These are phyloP conservation scores for Biscogniauxia sp. DNA, from an alignment of 2,329 filamentous ascomycete species.

Conservation along the genomic window DNA sequence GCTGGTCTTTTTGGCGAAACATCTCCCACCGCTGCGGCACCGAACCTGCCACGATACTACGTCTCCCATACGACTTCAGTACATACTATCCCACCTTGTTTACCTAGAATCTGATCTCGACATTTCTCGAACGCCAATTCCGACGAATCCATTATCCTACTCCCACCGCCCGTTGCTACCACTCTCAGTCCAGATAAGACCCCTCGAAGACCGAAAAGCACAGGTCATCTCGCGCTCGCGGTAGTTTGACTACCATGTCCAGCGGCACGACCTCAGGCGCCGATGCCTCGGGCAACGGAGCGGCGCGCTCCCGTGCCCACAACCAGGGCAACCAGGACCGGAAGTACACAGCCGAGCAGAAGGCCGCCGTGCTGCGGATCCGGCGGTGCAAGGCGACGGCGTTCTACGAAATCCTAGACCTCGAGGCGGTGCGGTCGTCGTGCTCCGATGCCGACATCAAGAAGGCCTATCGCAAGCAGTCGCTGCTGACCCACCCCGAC, in stretches of 20 bases:
- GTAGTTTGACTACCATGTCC: conserved; percentile 35
- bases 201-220: background rate
- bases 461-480: conserved; percentile 95
- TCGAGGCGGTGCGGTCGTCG: conserved; percentile 62
- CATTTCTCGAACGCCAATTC: background rate
- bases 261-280: conserved; percentile 55
- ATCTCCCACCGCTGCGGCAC: background rate
- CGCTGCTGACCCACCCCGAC: conserved; percentile 92
- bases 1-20: background rate
- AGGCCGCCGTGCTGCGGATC: conserved; percentile 86
- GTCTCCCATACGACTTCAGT: background rate
- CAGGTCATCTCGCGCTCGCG: conserved; percentile 1
- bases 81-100: background rate
- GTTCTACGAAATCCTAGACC: conserved; percentile 90
- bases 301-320: conserved; percentile 59
- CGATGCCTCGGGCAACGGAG: conserved; percentile 40
- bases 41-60: background rate
- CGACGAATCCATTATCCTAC: background rate
- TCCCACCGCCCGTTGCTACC: background rate
- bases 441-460: conserved; percentile 86
- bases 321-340: conserved; percentile 75
- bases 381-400: conserved; percentile 79
- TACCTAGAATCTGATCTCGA: background rate
- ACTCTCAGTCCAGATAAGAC: conserved; percentile 1
- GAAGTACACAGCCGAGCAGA: conserved; percentile 84